A percentile compares a stretch with the other conserved stretches of the same genome.
Evolutionary conservation across 2,329 filamentous ascomycete species (phyloP).

Genomic region (Claviceps pusilla): DNA sequence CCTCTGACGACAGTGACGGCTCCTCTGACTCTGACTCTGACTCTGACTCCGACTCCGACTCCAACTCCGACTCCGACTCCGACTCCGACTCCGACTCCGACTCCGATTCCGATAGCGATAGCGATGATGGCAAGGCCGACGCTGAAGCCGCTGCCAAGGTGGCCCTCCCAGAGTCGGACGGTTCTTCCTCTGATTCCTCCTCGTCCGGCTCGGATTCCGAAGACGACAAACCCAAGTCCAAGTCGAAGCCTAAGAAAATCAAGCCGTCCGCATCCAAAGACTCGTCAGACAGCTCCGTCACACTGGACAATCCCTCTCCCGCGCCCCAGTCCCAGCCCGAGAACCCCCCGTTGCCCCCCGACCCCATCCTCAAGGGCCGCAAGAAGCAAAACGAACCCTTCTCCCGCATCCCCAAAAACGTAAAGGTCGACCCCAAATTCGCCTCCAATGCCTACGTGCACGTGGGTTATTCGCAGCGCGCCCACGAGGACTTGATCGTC

Average conservation of each 20-base stretch:
- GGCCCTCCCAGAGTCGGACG: slow-evolving; percentile 12
- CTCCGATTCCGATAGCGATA: slow-evolving; percentile 7
- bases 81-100: slow-evolving; percentile 1
- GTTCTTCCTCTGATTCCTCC: slow-evolving; percentile 15
- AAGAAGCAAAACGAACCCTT: slow-evolving; percentile 54
- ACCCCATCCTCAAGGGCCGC: slow-evolving; percentile 23
- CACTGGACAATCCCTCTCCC: slow-evolving; percentile 37
- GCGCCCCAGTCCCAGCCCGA: slow-evolving; percentile 16
- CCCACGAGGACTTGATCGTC: slow-evolving; percentile 74
- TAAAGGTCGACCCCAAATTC: slow-evolving; percentile 52
- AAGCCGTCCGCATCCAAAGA: slow-evolving; percentile 11
- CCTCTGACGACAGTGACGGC: slow-evolving; percentile 7
- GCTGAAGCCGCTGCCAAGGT: slow-evolving; percentile 13
- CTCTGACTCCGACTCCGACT: slow-evolving; percentile 9
- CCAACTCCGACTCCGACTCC: slow-evolving; percentile 6
- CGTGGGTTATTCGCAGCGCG: slow-evolving; percentile 79
- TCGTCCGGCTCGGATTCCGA: slow-evolving; percentile 19
- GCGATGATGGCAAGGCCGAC: slow-evolving; percentile 1
- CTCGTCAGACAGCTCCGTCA: slow-evolving; percentile 32
- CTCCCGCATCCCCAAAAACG: slow-evolving; percentile 59
- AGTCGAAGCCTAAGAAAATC: slow-evolving; percentile 10
- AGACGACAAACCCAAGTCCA: slow-evolving; percentile 12
- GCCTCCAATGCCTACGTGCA: slow-evolving; percentile 67
- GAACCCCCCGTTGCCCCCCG: slow-evolving; percentile 38
- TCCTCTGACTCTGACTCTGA: slow-evolving; percentile 10